Base-by-base conservation (phyloP, 2,329 filamentous ascomycete genomes). In the Pseudomassariella vexata region DNA sequence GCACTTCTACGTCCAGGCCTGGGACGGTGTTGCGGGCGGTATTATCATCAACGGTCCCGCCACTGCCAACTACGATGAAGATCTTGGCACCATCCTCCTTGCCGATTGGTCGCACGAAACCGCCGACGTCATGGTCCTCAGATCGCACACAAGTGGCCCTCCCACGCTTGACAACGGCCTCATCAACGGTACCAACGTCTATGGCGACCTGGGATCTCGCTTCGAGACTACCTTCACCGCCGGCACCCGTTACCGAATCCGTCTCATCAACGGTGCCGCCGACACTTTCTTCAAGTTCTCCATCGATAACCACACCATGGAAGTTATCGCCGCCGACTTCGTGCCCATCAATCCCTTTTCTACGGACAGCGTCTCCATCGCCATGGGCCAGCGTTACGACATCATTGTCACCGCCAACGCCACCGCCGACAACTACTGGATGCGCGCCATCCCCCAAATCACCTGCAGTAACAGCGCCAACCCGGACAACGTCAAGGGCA, bases 11-110 rank as follows among this genome's bases (percentile, higher is more conserved):
- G 44, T 64, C 0, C 62, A 66, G 37, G 52, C 57, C 0, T 66
- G 58, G 52, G 64, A 79, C 32, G 79, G 79, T 1, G 53, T 81
- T 1, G 60, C 72, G 15, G 79, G 79, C 1, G 66, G 65, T 3
- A 71, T 84, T 22, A 55, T 81, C 12, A 75, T 82, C 43, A 65
- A 79, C 34, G 78, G 77, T 0, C 77, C 77, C 0, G 63, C 67
- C 0, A 68, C 69, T 2, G 61, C 66, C 11, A 64, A 76, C 45
- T 81, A 80, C 43, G 77, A 85, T 38, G 62, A 70, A 29, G 80
- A 85, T 45, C 58, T 82, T 0, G 79, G 80, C 4, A 56, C 65
- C 9, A 44, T 82, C 2, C 63, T 77, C 18, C 48, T 82, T 5
- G 69, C 65, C 9, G 78, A 82, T 44, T 81, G 75, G 72, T 65